These are phyloP conservation scores for Teratosphaeriaceae sp. DNA, from an alignment of 2,329 filamentous ascomycete species.

Conservation along the genomic window DNA sequence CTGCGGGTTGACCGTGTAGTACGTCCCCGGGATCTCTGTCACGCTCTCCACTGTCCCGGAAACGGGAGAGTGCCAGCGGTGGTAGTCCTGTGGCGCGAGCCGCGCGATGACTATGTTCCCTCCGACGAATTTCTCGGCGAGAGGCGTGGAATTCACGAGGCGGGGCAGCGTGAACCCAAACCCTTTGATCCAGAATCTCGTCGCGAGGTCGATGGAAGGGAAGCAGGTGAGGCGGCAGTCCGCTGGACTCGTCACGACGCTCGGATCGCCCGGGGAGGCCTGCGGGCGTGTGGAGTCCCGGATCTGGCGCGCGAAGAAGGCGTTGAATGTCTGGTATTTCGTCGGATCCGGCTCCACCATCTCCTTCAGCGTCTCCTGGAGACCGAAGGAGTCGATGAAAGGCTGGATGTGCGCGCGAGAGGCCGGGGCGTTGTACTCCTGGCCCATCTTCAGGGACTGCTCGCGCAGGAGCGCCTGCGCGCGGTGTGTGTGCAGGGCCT, in stretches of 20 bases:
- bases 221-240: slow-evolving; percentile 36
- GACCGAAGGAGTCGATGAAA: slow-evolving; percentile 35
- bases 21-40: slow-evolving; percentile 33
- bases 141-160: slow-evolving; percentile 22
- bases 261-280: slow-evolving; percentile 29
- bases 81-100: slow-evolving; percentile 39
- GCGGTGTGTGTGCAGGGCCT: slow-evolving; percentile 31
- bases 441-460: slow-evolving; percentile 36
- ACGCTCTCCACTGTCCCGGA: slow-evolving; percentile 18
- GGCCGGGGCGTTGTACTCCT: slow-evolving; percentile 33
- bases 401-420: slow-evolving; percentile 33
- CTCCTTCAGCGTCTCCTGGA: slow-evolving; percentile 28
- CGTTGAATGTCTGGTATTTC: slow-evolving; percentile 38
- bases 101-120: slow-evolving; percentile 34
- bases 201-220: slow-evolving; percentile 32
- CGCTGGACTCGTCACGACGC: slow-evolving; percentile 29
- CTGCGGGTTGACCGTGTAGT: slow-evolving; percentile 40
- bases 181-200: slow-evolving; percentile 39
- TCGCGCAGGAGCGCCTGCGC: slow-evolving; percentile 29
- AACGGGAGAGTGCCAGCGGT: slow-evolving; percentile 26
- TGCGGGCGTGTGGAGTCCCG: slow-evolving; percentile 31
- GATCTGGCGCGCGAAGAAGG: slow-evolving; percentile 37
- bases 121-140: slow-evolving; percentile 30
- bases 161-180: slow-evolving; percentile 32
- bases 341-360: slow-evolving; percentile 32